Evolutionary conservation across 1,139 yeast species (phyloP).

Genomic region (Candida sp.): DNA sequence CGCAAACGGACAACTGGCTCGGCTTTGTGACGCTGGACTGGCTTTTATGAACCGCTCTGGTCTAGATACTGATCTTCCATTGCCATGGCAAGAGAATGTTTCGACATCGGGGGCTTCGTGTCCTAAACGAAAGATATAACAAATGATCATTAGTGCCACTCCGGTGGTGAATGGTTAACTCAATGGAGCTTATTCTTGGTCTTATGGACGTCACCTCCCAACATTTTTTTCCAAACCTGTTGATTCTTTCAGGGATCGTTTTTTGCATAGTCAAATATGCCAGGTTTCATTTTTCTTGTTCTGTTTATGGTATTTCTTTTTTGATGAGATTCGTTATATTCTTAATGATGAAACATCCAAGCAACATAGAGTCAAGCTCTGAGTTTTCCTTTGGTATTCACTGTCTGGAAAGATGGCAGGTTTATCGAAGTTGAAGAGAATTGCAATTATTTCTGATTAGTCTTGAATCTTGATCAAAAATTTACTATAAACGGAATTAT

Average conservation of each 20-base stretch:
- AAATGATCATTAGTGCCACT: slow-evolving; percentile 45
- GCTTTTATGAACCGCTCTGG: slow-evolving; percentile 13
- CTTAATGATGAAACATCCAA: slow-evolving; percentile 74
- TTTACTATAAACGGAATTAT: slow-evolving; percentile 2
- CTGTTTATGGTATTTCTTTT: neutral
- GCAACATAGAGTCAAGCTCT: slow-evolving; percentile 97
- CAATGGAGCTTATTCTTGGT: slow-evolving; percentile 93
- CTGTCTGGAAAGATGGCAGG: slow-evolving; percentile 55
- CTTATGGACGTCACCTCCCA: slow-evolving; percentile 53
- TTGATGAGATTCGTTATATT: slow-evolving; percentile 1
- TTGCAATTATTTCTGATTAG: slow-evolving; percentile 39
- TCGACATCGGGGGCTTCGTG: slow-evolving; percentile 65
- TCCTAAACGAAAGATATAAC: slow-evolving; percentile 84
- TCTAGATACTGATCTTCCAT: neutral
- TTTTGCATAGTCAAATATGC: slow-evolving; percentile 74
- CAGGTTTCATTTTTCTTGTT: slow-evolving; percentile 32
- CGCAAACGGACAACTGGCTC: neutral
- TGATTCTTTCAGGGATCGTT: slow-evolving; percentile 1
- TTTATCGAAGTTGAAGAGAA: slow-evolving; percentile 38
- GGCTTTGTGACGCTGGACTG: neutral
- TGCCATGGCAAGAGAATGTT: slow-evolving; percentile 14
- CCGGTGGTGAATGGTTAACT: slow-evolving; percentile 48
- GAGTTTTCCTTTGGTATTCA: slow-evolving; percentile 50
- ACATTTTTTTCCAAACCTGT: slow-evolving; percentile 32
- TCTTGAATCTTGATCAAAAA: slow-evolving; percentile 2